A percentile compares a stretch with the other conserved stretches of the same genome.
These are phyloP conservation scores for Nothophaeocryptopus gaeumannii DNA, from an alignment of 2,329 filamentous ascomycete species.

Conservation along the genomic window DNA sequence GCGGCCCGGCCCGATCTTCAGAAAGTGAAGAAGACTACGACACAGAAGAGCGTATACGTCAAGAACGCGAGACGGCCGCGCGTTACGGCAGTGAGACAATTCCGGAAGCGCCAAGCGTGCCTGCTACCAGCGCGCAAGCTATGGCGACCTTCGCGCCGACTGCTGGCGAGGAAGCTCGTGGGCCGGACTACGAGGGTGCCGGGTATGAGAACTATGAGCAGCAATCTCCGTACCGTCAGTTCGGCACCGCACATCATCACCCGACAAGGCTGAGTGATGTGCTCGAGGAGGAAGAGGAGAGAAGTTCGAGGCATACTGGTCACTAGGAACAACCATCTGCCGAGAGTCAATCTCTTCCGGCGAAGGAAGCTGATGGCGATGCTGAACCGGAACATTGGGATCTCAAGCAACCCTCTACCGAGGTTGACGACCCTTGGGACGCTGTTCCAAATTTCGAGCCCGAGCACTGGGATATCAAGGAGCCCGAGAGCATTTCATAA, in stretches of 20 bases:
- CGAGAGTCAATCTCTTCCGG: too few relatives aligned
- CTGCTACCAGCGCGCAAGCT: conserved; percentile 33
- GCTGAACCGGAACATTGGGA: conserved; percentile 69
- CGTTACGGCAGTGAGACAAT: conserved; percentile 41
- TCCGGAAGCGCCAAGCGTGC: conserved; percentile 31
- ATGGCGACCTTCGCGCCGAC: conserved; percentile 27
- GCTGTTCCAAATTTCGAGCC: too few relatives aligned
- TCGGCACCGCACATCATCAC: conserved; percentile 66
- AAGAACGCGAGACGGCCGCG: conserved; percentile 48
- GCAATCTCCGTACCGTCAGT: conserved; percentile 15
- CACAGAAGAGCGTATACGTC: conserved; percentile 49
- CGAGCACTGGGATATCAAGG: too few relatives aligned
- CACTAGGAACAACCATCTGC: neutral
- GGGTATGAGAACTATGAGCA: conserved; percentile 64
- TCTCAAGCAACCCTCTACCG: conserved; percentile 93
- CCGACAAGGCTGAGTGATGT: conserved; percentile 87
- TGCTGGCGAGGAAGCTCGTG: conserved; percentile 16
- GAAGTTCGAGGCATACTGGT: conserved; percentile 34
- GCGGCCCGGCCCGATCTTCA: conserved; percentile 12
- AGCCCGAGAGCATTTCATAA: too few relatives aligned
- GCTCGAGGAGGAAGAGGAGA: conserved; percentile 72
- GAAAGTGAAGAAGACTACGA: conserved; percentile 54
- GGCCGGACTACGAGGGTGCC: conserved; percentile 47
- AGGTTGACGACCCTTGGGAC: conserved; percentile 71
- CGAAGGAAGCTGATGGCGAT: too few relatives aligned